Conservation (phyloP, 139 green algal genomes). For the Tetraselmis chui region DNA sequence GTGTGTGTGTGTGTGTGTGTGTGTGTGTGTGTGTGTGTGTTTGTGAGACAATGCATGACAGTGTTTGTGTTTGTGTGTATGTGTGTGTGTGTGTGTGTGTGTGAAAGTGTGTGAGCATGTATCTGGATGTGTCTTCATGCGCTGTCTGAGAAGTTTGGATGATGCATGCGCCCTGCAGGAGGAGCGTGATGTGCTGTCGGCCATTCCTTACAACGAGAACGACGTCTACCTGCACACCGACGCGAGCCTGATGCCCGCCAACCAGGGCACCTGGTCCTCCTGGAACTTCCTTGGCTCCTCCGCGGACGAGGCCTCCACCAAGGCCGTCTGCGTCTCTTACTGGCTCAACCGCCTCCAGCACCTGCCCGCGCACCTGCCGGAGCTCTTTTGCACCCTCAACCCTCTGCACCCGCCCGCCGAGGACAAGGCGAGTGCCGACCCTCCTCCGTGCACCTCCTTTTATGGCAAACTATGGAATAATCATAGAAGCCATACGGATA, state of each 20-base stretch:
- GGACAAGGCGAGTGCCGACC: constrained; percentile 9
- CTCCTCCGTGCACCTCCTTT: neutral
- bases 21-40: too few species aligned
- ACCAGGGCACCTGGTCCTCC: constrained; percentile 62
- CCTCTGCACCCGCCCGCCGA: constrained; percentile 50
- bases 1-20: too few species aligned
- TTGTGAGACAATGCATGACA: too few species aligned
- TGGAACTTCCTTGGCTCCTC: constrained; percentile 81
- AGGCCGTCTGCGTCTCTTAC: constrained; percentile 83
- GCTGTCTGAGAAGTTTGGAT: too few species aligned
- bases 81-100: too few species aligned
- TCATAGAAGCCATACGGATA: neutral
- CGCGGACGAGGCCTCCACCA: neutral
- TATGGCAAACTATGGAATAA: too few species aligned
- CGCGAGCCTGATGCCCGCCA: constrained; percentile 67
- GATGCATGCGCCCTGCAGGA: too few species aligned
- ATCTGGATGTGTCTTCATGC: too few species aligned
- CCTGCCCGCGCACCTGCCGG: constrained; percentile 50
- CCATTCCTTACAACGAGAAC: constrained; percentile 77
- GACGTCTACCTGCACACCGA: constrained; percentile 86
- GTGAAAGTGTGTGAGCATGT: too few species aligned
- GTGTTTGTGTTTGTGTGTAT: too few species aligned
- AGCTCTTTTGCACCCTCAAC: constrained; percentile 92
- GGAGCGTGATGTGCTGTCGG: constrained; percentile 59
- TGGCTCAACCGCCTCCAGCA: constrained; percentile 85